Percentiles rank a stretch among this genome's conserved stretches.
Conservation (phyloP, 2,329 filamentous ascomycete genomes). For the Diaporthe ampelina region DNA sequence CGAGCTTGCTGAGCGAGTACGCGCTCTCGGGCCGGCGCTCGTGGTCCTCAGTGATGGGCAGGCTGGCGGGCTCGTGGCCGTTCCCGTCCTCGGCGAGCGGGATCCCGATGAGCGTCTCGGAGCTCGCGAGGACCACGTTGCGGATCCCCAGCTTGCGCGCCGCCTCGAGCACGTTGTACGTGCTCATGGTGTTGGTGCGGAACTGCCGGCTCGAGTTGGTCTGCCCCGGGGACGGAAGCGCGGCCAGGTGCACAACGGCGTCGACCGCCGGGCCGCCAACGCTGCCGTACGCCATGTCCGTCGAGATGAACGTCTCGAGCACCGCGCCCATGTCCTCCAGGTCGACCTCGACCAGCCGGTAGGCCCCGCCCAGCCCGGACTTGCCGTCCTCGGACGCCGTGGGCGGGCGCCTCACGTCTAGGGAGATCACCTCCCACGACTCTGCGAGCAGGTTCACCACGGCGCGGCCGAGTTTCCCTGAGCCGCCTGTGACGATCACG, state of each 20-base stretch:
- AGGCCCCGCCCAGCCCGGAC: slow-evolving; percentile 39
- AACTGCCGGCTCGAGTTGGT: slow-evolving; percentile 39
- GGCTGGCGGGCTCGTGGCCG: slow-evolving; percentile 32
- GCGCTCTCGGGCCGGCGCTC: slow-evolving; percentile 40
- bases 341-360: slow-evolving; percentile 39
- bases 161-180: slow-evolving; percentile 41
- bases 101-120: slow-evolving; percentile 41
- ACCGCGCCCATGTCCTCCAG: slow-evolving; percentile 41
- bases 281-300: slow-evolving; percentile 39
- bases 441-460: slow-evolving; percentile 30
- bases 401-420: slow-evolving; percentile 38
- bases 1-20: slow-evolving; percentile 40
- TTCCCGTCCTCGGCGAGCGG: slow-evolving; percentile 38
- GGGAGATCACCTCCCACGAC: slow-evolving; percentile 39
- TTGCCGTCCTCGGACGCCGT: slow-evolving; percentile 39
- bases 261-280: slow-evolving; percentile 14
- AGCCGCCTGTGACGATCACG: slow-evolving; percentile 40
- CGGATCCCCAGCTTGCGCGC: slow-evolving; percentile 36
- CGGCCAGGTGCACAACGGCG: slow-evolving; percentile 40
- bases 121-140: slow-evolving; percentile 38
- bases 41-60: slow-evolving; percentile 40
- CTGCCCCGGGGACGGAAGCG: slow-evolving; percentile 38
- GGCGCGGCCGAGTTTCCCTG: slow-evolving; percentile 38
- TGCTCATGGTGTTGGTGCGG: slow-evolving; percentile 41
- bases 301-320: slow-evolving; percentile 37